These are phyloP conservation scores for Pichiaceae sp. DNA, from an alignment of 1,139 yeast genomes.

Conservation along the genomic window DNA sequence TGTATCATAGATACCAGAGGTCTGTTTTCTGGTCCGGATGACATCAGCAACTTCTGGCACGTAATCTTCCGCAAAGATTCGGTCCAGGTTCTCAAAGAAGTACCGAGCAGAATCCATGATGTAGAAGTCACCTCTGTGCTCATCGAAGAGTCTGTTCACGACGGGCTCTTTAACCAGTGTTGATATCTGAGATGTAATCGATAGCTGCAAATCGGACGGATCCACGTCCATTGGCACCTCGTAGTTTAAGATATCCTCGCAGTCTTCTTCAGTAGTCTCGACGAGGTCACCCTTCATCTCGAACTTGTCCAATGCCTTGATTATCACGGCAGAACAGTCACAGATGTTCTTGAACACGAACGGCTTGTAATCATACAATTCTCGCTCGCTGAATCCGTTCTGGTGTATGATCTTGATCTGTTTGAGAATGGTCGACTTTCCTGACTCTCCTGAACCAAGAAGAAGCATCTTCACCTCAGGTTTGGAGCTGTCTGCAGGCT, in stretches of 20 bases:
- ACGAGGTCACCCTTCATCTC: slow-evolving; percentile 37
- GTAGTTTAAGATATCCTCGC: slow-evolving; percentile 39
- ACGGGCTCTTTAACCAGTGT: slow-evolving; percentile 52
- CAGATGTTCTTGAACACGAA: slow-evolving; percentile 60
- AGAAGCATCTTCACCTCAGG: slow-evolving; percentile 50
- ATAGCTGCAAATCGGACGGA: slow-evolving; percentile 33
- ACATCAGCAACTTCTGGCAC: slow-evolving; percentile 72
- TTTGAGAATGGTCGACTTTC: slow-evolving; percentile 68
- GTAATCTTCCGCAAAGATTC: slow-evolving; percentile 56
- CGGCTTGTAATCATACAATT: slow-evolving; percentile 57
- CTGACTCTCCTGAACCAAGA: slow-evolving; percentile 75
- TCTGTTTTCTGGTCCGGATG: slow-evolving; percentile 80
- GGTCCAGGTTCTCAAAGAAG: slow-evolving; percentile 58
- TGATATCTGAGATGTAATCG: slow-evolving; percentile 37
- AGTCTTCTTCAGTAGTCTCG: slow-evolving; percentile 29
- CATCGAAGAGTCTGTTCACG: slow-evolving; percentile 48
- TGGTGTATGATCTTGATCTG: slow-evolving; percentile 71
- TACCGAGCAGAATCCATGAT: slow-evolving; percentile 83
- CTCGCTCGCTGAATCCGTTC: slow-evolving; percentile 58
- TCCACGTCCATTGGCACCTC: slow-evolving; percentile 42
- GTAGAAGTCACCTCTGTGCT: slow-evolving; percentile 68
- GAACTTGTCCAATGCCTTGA: slow-evolving; percentile 47
- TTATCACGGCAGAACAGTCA: slow-evolving; percentile 57
- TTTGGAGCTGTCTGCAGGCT: slow-evolving; percentile 6
- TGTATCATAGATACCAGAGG: slow-evolving; percentile 87